A percentile compares a stretch with the other conserved stretches of the same genome.
These are phyloP conservation scores for Omphalea diandra DNA, from an alignment of 441 rosid genomes.

Conservation along the genomic window DNA sequence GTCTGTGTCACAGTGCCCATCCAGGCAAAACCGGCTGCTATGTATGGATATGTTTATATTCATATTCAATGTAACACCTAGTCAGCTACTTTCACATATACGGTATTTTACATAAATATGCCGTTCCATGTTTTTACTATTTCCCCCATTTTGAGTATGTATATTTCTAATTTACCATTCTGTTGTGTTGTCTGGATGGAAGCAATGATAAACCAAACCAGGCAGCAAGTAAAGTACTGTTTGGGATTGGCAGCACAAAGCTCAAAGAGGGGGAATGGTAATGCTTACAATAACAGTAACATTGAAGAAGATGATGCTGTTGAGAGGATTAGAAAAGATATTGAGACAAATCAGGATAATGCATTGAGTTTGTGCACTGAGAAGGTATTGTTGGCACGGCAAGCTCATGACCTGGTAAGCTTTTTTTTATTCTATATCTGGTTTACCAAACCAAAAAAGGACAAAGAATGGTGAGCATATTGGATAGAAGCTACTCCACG, in stretches of 20 bases:
- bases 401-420: slow-evolving; percentile 93
- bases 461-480: too few relatives aligned
- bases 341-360: slow-evolving; percentile 78
- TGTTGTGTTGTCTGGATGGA: slow-evolving; percentile 16
- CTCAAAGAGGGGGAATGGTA: slow-evolving; percentile 52
- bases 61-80: not conserved
- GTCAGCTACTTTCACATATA: not conserved
- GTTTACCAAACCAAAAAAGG: too few relatives aligned
- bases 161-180: slow-evolving; percentile 5
- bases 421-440: too few relatives aligned
- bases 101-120: not conserved
- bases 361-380: slow-evolving; percentile 86
- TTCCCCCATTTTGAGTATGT: not conserved
- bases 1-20: too few relatives aligned
- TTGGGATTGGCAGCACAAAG: slow-evolving; percentile 72
- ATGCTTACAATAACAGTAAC: slow-evolving; percentile 33
- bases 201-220: slow-evolving; percentile 91
- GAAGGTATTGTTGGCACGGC: slow-evolving; percentile 86
- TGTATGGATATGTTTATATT: too few relatives aligned
- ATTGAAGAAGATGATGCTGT: slow-evolving; percentile 62
- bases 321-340: slow-evolving; percentile 81
- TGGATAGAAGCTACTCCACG: too few relatives aligned
- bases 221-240: slow-evolving; percentile 86
- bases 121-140: not conserved
- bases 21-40: too few relatives aligned